Evolutionary conservation across 805 yeast species (phyloP).

Genomic region (Blastobotrys robertii): DNA sequence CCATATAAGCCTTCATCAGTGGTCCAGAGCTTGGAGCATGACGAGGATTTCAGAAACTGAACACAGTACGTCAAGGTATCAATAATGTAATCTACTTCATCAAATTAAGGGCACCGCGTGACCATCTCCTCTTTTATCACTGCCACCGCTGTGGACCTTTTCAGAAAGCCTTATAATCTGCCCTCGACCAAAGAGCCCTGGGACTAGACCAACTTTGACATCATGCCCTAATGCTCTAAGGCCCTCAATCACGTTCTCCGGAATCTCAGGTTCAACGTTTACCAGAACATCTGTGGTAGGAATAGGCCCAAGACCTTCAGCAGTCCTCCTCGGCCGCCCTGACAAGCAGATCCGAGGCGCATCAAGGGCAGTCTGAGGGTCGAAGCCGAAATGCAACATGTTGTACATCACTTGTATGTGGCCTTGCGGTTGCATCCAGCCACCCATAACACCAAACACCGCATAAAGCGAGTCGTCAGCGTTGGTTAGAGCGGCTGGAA

Average conservation of each 20-base stretch:
- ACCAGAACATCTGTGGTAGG: no score
- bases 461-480: slow-evolving; percentile 41
- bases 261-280: slow-evolving; percentile 52
- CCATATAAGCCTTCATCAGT: no score
- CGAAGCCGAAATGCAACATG: slow-evolving; percentile 48
- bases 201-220: slow-evolving; percentile 31
- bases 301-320: slow-evolving; percentile 39
- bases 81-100: no score
- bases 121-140: slow-evolving; percentile 82
- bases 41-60: no score
- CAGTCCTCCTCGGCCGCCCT: slow-evolving; percentile 42
- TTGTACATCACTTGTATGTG: slow-evolving; percentile 71
- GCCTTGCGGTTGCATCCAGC: slow-evolving; percentile 79
- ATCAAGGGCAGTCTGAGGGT: slow-evolving; percentile 67
- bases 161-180: slow-evolving; percentile 52
- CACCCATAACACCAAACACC: slow-evolving; percentile 78
- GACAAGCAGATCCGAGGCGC: slow-evolving; percentile 62
- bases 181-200: slow-evolving; percentile 37
- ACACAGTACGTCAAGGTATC: no score
- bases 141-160: slow-evolving; percentile 54
- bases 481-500: slow-evolving; percentile 68
- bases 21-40: no score
- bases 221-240: slow-evolving; percentile 50
- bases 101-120: slow-evolving; percentile 44
- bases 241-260: slow-evolving; percentile 34